Percentiles rank a stretch among this genome's conserved stretches.
These are phyloP conservation scores for Orbilia brochopaga DNA, from an alignment of 2,329 filamentous ascomycete genomes.

Conservation along the genomic window DNA sequence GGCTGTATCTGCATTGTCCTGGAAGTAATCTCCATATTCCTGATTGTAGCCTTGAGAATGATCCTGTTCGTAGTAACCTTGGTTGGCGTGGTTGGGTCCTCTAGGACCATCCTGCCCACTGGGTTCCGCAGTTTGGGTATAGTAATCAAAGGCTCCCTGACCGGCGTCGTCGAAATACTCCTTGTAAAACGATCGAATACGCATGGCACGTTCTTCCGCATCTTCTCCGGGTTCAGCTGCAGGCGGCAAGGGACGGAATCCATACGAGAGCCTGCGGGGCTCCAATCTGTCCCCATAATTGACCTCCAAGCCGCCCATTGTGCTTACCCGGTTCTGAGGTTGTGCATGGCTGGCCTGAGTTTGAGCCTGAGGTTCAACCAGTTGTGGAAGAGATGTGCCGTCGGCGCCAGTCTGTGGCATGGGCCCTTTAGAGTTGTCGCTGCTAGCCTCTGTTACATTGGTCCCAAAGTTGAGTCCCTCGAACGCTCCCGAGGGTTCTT, in stretches of 20 bases:
- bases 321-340: constrained; percentile 24
- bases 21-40: constrained; percentile 66
- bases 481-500: constrained; percentile 20
- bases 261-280: constrained; percentile 69
- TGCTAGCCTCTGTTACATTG: not conserved
- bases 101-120: constrained; percentile 3
- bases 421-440: not conserved
- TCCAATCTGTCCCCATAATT: constrained; percentile 65
- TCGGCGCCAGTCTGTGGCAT: not conserved
- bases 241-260: constrained; percentile 83
- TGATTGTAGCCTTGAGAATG: constrained; percentile 44
- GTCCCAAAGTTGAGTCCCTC: constrained; percentile 46
- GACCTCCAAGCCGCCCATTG: constrained; percentile 57
- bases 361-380: constrained; percentile 26
- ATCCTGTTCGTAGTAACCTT: constrained; percentile 57
- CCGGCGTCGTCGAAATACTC: constrained; percentile 88
- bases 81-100: constrained; percentile 52
- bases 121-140: constrained; percentile 27
- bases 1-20: constrained; percentile 62
- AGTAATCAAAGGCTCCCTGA: constrained; percentile 52
- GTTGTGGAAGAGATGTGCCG: constrained; percentile 27
- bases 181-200: constrained; percentile 98
- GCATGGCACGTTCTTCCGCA: constrained; percentile 90
- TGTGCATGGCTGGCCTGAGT: constrained; percentile 8
- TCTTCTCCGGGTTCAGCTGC: constrained; percentile 83